phyloP scores from a whole-genome alignment of 495 filamentous ascomycete species.

The Tuber umbilicatum region DNA sequence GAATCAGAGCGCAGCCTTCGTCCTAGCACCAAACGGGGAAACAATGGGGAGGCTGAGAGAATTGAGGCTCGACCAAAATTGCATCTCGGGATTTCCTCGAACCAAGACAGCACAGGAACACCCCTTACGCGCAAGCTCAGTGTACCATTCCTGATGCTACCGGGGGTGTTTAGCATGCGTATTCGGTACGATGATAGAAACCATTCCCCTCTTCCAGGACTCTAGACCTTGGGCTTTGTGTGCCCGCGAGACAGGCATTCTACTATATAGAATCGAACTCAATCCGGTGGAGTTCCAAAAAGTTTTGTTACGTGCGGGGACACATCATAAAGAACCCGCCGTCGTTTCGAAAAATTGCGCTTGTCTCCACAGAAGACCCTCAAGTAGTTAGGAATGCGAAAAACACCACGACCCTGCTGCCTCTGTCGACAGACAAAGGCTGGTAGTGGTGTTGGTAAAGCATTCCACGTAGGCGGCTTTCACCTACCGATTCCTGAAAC shows the following conservation, averaged over 20 bases:
- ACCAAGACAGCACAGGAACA: not conserved
- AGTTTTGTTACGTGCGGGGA: slow-evolving; percentile 17
- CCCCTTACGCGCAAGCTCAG: slow-evolving; percentile 7
- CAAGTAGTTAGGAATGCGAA: slow-evolving; percentile 22
- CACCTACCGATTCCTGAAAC: not conserved
- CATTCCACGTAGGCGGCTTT: slow-evolving; percentile 24
- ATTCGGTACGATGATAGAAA: slow-evolving; percentile 29
- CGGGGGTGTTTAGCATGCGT: slow-evolving; percentile 31
- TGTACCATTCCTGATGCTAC: slow-evolving; percentile 21
- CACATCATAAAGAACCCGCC: slow-evolving; percentile 24
- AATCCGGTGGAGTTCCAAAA: slow-evolving; percentile 14
- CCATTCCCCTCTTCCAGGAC: not conserved
- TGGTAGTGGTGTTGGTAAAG: slow-evolving; percentile 31
- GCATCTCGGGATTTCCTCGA: slow-evolving; percentile 10
- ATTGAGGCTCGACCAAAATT: slow-evolving; percentile 14
- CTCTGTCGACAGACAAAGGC: slow-evolving; percentile 8
- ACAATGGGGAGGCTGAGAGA: slow-evolving; percentile 18
- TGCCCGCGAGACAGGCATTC: not conserved
- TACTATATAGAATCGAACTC: slow-evolving; percentile 21
- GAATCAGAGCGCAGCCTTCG: slow-evolving; percentile 24
- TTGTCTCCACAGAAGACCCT: slow-evolving; percentile 31
- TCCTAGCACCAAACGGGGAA: slow-evolving; percentile 24
- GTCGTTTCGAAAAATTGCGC: slow-evolving; percentile 17
- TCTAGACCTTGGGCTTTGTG: not conserved
- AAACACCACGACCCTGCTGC: slow-evolving; percentile 15